These are phyloP conservation scores for Fonsecaea pugnacius DNA, from an alignment of 2,329 filamentous ascomycete species.

Conservation along the genomic window DNA sequence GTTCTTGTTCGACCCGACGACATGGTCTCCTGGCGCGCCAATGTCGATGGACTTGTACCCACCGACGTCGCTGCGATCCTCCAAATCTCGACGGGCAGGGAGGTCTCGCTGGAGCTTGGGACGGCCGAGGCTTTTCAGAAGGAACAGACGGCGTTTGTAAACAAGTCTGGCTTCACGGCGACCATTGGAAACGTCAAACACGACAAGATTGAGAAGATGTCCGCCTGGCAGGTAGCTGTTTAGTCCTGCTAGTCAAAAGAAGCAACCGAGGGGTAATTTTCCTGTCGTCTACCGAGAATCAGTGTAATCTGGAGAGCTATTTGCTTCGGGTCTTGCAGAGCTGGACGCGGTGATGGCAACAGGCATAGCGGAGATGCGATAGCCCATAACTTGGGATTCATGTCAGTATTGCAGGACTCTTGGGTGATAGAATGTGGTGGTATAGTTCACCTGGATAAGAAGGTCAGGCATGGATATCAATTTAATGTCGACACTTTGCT, in stretches of 20 bases:
- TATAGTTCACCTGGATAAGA: no score
- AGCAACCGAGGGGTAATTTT: no score
- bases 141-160: background rate
- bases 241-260: slow-evolving; percentile 29
- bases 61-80: background rate
- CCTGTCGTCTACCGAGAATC: no score
- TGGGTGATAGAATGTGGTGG: background rate
- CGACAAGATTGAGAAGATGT: slow-evolving; percentile 8
- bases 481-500: no score
- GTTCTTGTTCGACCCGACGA: slow-evolving; percentile 15
- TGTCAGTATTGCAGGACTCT: background rate
- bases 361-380: background rate
- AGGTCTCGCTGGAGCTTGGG: background rate
- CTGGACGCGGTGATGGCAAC: no score
- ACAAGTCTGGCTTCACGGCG: slow-evolving; percentile 7
- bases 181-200: slow-evolving; percentile 22
- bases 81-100: background rate
- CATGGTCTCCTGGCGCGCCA: slow-evolving; percentile 7
- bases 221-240: background rate
- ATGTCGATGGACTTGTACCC: background rate
- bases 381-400: background rate
- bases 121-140: background rate
- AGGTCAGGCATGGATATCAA: no score
- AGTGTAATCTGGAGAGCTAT: no score
- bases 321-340: no score